Conservation (phyloP, 1,284 basidiomycete species). For the Leccinum fuscescens region DNA sequence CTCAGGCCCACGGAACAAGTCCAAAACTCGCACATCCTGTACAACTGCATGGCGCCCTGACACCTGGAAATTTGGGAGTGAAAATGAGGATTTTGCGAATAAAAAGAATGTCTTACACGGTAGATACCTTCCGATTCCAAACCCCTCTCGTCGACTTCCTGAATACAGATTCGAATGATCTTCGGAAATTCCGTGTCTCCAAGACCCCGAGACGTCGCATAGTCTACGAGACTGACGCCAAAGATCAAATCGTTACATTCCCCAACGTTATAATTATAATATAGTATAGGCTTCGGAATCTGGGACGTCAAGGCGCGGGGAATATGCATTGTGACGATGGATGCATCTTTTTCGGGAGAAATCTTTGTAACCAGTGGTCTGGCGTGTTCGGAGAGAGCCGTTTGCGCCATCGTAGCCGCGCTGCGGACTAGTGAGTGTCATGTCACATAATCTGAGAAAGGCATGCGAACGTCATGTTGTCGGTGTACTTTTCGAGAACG, state of each 20-base stretch:
- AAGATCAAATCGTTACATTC: slow-evolving; percentile 90
- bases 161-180: slow-evolving; percentile 82
- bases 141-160: slow-evolving; percentile 80
- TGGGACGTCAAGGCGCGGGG: slow-evolving; percentile 58
- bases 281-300: slow-evolving; percentile 65
- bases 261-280: slow-evolving; percentile 83
- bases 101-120: slow-evolving; percentile 47
- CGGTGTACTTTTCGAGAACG: slow-evolving; percentile 69
- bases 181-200: slow-evolving; percentile 77
- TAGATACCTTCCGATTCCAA: slow-evolving; percentile 85
- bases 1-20: neutral
- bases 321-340: slow-evolving; percentile 52
- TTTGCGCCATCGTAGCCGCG: slow-evolving; percentile 68
- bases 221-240: slow-evolving; percentile 89
- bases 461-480: slow-evolving; percentile 66
- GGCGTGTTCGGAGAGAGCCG: slow-evolving; percentile 61
- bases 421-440: slow-evolving; percentile 36
- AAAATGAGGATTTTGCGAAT: slow-evolving; percentile 1
- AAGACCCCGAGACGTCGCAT: slow-evolving; percentile 81
- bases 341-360: slow-evolving; percentile 67
- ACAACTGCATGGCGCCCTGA: slow-evolving; percentile 85
- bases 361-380: slow-evolving; percentile 61
- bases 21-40: slow-evolving; percentile 57
- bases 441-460: slow-evolving; percentile 2
- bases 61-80: slow-evolving; percentile 46